Evolutionary conservation across 306 rosid species (phyloP).

Genomic region (Prunus fruticosa): DNA sequence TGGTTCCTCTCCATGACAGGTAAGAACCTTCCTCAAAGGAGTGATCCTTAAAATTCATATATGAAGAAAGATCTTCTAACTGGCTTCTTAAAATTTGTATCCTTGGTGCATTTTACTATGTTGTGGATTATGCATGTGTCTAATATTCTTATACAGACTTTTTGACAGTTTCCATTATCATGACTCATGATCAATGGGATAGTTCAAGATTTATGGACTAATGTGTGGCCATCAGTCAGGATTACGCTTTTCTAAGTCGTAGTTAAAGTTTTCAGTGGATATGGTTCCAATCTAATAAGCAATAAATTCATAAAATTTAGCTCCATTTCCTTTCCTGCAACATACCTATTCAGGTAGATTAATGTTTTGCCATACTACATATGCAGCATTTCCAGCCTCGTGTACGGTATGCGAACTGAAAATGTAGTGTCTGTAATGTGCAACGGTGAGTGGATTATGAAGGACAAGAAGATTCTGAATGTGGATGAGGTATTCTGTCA

Average conservation of each 20-base stretch:
- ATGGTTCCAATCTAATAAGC: background rate
- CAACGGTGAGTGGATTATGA: conserved; percentile 87
- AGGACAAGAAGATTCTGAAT: conserved; percentile 63
- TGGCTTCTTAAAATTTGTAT: background rate
- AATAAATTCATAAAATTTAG: background rate
- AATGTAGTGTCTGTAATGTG: conserved; percentile 77
- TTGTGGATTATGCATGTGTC: background rate
- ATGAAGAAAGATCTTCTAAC: background rate
- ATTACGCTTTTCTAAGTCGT: background rate
- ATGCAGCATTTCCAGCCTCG: conserved; percentile 80
- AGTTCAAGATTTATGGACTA: background rate
- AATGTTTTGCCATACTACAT: conserved; percentile 16
- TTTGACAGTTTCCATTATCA: background rate
- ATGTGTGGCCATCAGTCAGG: background rate
- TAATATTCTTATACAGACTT: background rate
- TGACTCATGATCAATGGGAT: background rate
- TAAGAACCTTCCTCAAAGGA: conserved; percentile 19
- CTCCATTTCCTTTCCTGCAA: background rate
- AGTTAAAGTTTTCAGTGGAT: background rate
- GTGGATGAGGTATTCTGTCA: conserved; percentile 61
- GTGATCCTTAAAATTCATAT: background rate
- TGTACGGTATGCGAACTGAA: conserved; percentile 80
- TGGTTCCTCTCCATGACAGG: conserved; percentile 88
- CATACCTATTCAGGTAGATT: background rate
- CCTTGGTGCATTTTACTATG: background rate